Base-by-base conservation (phyloP, 768 basidiomycete species). In the Lentinula aciculospora region DNA sequence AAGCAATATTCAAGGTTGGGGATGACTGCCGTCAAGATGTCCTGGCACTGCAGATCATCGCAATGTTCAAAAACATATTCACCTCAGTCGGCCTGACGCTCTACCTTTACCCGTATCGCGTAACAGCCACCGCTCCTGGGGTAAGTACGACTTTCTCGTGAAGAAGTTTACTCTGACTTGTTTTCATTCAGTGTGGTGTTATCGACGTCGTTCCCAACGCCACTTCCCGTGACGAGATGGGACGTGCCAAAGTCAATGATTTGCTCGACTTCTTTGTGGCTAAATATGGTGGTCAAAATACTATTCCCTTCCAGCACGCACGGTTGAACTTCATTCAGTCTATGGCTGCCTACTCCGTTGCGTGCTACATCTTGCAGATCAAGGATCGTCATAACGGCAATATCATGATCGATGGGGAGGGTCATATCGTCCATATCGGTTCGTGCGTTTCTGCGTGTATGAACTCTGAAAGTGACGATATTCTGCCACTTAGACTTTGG, bases 51-150 rank as follows among this genome's bases (percentile, higher is more conserved):
- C 97, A 99, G 66, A 75, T 98, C 60, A 98, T 99, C 61, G 97
- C 97, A 4, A 98, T 98, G 94, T 98, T 98, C 82, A 98, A 98
- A 74, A 98, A 97, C 69, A 88, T 98, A 58, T 99, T 96, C 74
- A 89, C 81, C 12, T 82, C 83, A 60, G 81, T 96, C 59, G 97
- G 97, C 1, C 75, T 99, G 56, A 89, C 86, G 2, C 74, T 98
- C 19, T 98, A 98, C 66, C 81, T 99, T 37, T 96, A 85, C 71
- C 97, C 97, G 0, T 99, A 99, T 66, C 84, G 96, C 42, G 97
- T 99, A 15, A 97, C 94, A 9, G 96, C 97, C 1, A 98, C 97
- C 6, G 94, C 85, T 12, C 94, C 97, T 9, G 97, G 96, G 10
- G 96, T 97, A 65, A 66, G 90, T 78, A 21, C 17, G n/a, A 19